Conservation (phyloP, 148 eudicot genomes). For the Mesembryanthemum crystallinum region DNA sequence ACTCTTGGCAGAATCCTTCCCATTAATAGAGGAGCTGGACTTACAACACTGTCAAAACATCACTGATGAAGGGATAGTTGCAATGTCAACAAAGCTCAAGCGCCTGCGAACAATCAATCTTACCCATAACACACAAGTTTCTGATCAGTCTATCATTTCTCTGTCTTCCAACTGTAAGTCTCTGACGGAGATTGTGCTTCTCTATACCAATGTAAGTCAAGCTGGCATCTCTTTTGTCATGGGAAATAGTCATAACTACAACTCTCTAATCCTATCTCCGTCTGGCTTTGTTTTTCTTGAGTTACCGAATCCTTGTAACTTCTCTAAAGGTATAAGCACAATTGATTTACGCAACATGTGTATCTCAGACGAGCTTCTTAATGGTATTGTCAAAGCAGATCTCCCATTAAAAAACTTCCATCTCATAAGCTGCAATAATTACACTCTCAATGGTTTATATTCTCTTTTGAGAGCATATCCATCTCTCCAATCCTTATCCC, state of each 20-base stretch:
- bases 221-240: neutral
- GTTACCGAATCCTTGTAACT: neutral
- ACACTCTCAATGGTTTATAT: neutral
- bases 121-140: neutral
- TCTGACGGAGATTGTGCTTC: neutral
- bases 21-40: slow-evolving; percentile 6
- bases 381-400: neutral
- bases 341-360: neutral
- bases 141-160: neutral
- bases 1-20: slow-evolving; percentile 5
- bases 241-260: neutral
- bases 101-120: slow-evolving; percentile 1
- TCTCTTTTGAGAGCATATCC: neutral
- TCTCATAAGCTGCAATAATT: neutral
- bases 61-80: neutral
- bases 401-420: neutral
- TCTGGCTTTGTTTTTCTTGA: neutral
- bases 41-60: neutral
- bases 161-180: neutral
- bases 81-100: neutral
- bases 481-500: neutral
- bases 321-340: neutral
- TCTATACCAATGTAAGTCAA: neutral
- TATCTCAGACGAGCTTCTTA: neutral
- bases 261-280: neutral